A percentile compares a stretch with the other conserved stretches of the same genome.
Conservation (phyloP, 148 eudicot genomes). For the Rhododendron molle region DNA sequence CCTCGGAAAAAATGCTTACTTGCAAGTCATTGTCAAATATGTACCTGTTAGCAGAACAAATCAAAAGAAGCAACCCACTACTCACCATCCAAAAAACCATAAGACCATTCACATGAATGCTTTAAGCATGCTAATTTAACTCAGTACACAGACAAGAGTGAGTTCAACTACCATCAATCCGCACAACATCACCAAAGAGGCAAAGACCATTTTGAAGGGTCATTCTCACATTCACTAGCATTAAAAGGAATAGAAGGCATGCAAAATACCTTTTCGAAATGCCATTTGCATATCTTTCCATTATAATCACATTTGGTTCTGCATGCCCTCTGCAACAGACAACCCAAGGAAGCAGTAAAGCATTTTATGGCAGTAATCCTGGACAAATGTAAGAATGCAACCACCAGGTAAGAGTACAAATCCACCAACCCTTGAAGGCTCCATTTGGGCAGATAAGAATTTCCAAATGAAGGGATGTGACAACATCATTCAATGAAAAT, state of each 20-base stretch:
- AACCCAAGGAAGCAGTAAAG: constrained; percentile 5
- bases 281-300: constrained; percentile 74
- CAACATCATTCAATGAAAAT: neutral
- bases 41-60: constrained; percentile 43
- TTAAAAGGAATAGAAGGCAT: constrained; percentile 3
- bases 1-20: constrained; percentile 36
- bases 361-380: neutral
- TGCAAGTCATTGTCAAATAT: constrained; percentile 34
- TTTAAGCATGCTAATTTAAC: neutral
- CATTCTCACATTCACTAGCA: neutral
- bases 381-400: neutral
- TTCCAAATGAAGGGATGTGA: neutral
- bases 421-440: neutral
- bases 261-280: constrained; percentile 58
- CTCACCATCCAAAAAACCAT: neutral
- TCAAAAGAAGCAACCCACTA: neutral
- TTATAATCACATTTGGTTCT: constrained; percentile 41
- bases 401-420: neutral
- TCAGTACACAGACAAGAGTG: neutral
- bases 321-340: constrained; percentile 30
- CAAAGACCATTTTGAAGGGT: neutral
- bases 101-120: neutral
- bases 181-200: neutral
- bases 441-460: neutral
- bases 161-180: neutral